A percentile compares a stretch with the other conserved stretches of the same genome.
Evolutionary conservation across 176 grass and related monocot species (phyloP).

Genomic region (Pontederia crassipes): DNA sequence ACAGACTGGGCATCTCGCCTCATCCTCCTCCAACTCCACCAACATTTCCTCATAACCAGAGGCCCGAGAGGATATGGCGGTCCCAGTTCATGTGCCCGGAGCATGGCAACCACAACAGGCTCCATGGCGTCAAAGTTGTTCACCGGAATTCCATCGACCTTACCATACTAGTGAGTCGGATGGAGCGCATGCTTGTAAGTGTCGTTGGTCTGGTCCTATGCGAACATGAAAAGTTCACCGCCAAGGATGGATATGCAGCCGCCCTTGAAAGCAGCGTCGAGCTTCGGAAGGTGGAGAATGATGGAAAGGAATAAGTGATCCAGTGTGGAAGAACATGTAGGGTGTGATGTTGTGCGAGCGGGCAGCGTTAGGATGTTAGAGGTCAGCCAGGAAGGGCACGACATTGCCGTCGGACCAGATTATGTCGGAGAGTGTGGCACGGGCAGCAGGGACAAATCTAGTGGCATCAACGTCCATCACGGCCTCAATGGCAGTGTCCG

Average conservation of each 20-base stretch:
- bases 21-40: not conserved
- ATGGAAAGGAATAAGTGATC: slow-evolving; percentile 3
- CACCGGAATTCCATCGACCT: not conserved
- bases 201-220: slow-evolving; percentile 16
- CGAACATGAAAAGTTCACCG: slow-evolving; percentile 4
- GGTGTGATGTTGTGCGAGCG: slow-evolving; percentile 2
- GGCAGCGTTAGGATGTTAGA: slow-evolving; percentile 19
- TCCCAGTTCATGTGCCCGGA: not conserved
- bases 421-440: slow-evolving; percentile 5
- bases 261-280: slow-evolving; percentile 15
- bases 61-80: not conserved
- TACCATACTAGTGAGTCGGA: not conserved
- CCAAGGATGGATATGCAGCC: slow-evolving; percentile 17
- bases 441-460: not conserved
- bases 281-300: slow-evolving; percentile 9
- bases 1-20: too few species aligned
- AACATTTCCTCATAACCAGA: not conserved
- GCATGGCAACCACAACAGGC: not conserved
- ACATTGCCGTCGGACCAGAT: not conserved
- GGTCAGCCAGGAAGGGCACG: slow-evolving; percentile 43
- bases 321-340: slow-evolving; percentile 26
- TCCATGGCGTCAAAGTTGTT: not conserved
- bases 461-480: slow-evolving; percentile 26
- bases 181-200: not conserved
- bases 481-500: slow-evolving; percentile 32